Evolutionary conservation across 140 eudicot genomes (phyloP).

Genomic region (Cichorium intybus): DNA sequence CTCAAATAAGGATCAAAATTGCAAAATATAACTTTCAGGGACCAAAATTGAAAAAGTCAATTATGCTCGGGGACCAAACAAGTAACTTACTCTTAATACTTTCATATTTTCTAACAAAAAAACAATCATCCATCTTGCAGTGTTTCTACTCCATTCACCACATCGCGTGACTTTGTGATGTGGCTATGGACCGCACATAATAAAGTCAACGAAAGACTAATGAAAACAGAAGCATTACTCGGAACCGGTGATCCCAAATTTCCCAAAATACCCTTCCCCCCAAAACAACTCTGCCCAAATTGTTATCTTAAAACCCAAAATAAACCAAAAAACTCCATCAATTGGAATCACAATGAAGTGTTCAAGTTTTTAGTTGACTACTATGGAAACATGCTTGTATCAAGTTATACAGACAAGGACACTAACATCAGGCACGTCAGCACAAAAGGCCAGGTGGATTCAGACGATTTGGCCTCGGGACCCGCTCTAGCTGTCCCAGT

Average conservation of each 20-base stretch:
- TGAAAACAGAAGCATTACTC: slow-evolving; percentile 54
- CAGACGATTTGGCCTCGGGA: slow-evolving; percentile 50
- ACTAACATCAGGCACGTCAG: slow-evolving; percentile 32
- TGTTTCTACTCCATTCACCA: slow-evolving; percentile 62
- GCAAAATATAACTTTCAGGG: neutral
- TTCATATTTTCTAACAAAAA: neutral
- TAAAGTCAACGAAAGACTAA: slow-evolving; percentile 66
- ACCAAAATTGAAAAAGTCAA: neutral
- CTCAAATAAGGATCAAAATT: neutral
- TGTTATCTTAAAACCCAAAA: slow-evolving; percentile 31
- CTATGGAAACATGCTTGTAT: slow-evolving; percentile 56
- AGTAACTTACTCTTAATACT: no score
- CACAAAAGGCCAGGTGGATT: neutral
- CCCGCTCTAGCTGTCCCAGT: slow-evolving; percentile 69
- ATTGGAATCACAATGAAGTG: slow-evolving; percentile 70
- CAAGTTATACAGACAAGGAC: slow-evolving; percentile 47
- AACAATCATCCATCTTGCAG: slow-evolving; percentile 35
- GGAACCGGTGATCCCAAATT: slow-evolving; percentile 74
- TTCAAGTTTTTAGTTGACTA: slow-evolving; percentile 52
- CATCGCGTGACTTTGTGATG: slow-evolving; percentile 54
- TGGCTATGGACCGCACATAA: slow-evolving; percentile 84
- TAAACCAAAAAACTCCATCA: slow-evolving; percentile 2
- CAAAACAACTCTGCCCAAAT: slow-evolving; percentile 71
- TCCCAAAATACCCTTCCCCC: slow-evolving; percentile 75
- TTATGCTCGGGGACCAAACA: neutral